Evolutionary conservation across 805 yeast genomes (phyloP).

Genomic region (Priceomyces castillae): DNA sequence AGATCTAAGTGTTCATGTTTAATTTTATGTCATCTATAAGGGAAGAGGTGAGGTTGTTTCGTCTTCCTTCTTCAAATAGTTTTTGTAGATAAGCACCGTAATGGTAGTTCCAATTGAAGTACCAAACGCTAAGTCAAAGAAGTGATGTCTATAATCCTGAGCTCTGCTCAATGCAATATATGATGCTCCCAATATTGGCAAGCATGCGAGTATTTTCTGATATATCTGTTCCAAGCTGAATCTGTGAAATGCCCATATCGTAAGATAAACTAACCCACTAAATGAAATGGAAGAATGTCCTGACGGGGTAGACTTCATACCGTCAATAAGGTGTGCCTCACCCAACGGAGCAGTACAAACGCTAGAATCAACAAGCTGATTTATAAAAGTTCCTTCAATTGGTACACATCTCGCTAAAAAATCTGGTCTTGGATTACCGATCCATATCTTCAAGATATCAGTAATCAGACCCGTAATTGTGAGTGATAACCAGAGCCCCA

Average conservation of each 20-base stretch:
- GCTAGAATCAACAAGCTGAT: slow-evolving; percentile 25
- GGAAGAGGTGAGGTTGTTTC: not conserved
- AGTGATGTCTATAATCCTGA: slow-evolving; percentile 39
- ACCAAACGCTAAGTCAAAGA: slow-evolving; percentile 30
- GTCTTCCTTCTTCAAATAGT: slow-evolving; percentile 1
- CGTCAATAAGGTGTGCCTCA: slow-evolving; percentile 26
- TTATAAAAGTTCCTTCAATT: slow-evolving; percentile 20
- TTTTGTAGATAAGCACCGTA: not conserved
- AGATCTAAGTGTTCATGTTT: not conserved
- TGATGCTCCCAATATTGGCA: slow-evolving; percentile 25
- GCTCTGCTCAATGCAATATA: slow-evolving; percentile 33
- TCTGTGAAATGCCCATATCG: slow-evolving; percentile 33
- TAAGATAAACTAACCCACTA: slow-evolving; percentile 30
- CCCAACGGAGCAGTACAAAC: slow-evolving; percentile 37
- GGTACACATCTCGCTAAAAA: slow-evolving; percentile 41
- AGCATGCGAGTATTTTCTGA: slow-evolving; percentile 9
- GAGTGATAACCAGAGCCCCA: slow-evolving; percentile 30
- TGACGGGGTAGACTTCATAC: slow-evolving; percentile 41
- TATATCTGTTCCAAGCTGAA: slow-evolving; percentile 12
- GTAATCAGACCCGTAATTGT: slow-evolving; percentile 30
- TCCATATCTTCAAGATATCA: slow-evolving; percentile 39
- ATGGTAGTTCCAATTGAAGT: slow-evolving; percentile 19
- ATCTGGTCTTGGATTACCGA: slow-evolving; percentile 44
- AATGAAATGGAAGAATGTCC: slow-evolving; percentile 39
- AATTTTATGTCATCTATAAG: not conserved